Evolutionary conservation across 805 yeast species (phyloP), one percentile per base, ranked within the genome.

Genomic region (Candida saitoana): DNA sequence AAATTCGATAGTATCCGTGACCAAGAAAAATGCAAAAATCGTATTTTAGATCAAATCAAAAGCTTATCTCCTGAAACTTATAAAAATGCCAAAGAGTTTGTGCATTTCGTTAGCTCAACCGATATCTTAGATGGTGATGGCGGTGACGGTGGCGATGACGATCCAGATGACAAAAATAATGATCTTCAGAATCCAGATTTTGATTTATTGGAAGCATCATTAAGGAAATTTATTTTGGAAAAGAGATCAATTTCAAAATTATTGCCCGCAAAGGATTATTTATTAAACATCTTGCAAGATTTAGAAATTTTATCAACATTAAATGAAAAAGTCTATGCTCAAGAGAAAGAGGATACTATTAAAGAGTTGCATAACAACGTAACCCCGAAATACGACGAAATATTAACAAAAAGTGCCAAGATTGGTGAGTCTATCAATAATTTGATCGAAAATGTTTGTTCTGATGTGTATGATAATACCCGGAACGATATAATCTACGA

Each of bases 181-280:
- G 59, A 68, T 37, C 60, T 63, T 32, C 45, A 52, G 2, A 67
- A 76, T 39, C 87, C 87, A 1, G 81, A 85, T 51, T 89, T 91
- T 57, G 96, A 87, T 52, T 79, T 77, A 38, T 67, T 93, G 42
- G 98, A 93, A 54, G 84, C 87, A 5, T 82, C 95, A 2, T 69
- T 93, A 43, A 76, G 97, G 40, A 81, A 82, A 49, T 93, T 93
- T 60, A 82, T 93, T 3, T 71, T 93, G 17, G 96, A 91, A 50
- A 93, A 90, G 54, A 76, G 99, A 54, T 80, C 96, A 0, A 61
- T 85, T 8, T 89, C 98, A 0, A 93, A 93, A 58, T 69, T 93
- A 11, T 75, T 87, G 27, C 99, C 99, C 0, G 98, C 96, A 0
- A 88, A 89, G 56, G 90, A 83, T n/a, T 93, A 85, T 52, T 64